phyloP scores from a whole-genome alignment of 768 basidiomycete genomes.

The Macrolepiota albuminosa region DNA sequence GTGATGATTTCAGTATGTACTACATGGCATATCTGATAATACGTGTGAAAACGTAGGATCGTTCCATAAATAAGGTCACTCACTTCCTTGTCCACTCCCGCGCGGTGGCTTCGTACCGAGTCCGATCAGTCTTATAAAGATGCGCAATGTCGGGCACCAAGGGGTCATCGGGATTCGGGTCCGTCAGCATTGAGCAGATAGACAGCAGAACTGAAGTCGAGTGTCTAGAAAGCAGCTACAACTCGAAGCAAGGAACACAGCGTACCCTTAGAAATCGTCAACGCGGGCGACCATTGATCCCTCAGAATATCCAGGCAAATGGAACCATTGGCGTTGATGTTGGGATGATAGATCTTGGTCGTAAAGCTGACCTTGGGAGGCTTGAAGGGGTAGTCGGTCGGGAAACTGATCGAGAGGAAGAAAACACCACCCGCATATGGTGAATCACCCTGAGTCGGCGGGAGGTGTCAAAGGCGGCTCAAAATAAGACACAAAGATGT shows the following conservation, averaged over 20 bases:
- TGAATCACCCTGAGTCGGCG: slow-evolving; percentile 72
- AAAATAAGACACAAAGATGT: slow-evolving; percentile 7
- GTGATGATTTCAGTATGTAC: slow-evolving; percentile 15
- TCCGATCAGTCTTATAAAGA: slow-evolving; percentile 98
- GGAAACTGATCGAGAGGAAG: slow-evolving; percentile 93
- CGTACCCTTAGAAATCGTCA: slow-evolving; percentile 98
- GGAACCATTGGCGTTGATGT: slow-evolving; percentile 99
- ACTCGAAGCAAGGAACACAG: slow-evolving; percentile 4
- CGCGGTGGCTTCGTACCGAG: slow-evolving; percentile 96
- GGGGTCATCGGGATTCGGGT: slow-evolving; percentile 99
- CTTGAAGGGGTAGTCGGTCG: slow-evolving; percentile 99
- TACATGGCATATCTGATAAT: slow-evolving; percentile 50
- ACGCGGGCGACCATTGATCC: slow-evolving; percentile 98
- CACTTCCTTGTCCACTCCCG: slow-evolving; percentile 99
- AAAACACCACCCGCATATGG: slow-evolving; percentile 99
- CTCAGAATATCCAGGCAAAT: slow-evolving; percentile 98
- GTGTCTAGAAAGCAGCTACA: neutral
- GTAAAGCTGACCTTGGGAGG: slow-evolving; percentile 99
- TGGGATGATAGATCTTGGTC: slow-evolving; percentile 99
- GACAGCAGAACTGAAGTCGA: slow-evolving; percentile 74
- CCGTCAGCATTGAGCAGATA: slow-evolving; percentile 99
- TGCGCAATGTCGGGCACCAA: slow-evolving; percentile 98
- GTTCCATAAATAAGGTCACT: slow-evolving; percentile 23
- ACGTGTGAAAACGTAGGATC: neutral
- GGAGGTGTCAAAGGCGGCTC: slow-evolving; percentile 21